Percentiles rank a stretch among this genome's conserved stretches.
Conservation (phyloP, 805 yeast genomes). For the Lachancea waltii region DNA sequence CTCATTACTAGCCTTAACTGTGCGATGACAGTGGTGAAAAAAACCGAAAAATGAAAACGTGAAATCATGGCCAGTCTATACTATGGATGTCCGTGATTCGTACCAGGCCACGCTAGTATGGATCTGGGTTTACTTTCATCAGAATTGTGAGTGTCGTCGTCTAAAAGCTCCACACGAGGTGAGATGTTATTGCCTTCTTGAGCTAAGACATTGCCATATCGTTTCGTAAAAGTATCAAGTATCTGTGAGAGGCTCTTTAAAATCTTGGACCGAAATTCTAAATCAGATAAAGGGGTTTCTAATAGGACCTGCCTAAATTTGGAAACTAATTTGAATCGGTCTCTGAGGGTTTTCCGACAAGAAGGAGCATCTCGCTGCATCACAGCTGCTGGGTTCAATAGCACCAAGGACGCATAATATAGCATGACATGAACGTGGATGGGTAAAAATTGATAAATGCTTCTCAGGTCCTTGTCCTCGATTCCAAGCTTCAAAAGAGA, state of each 20-base stretch:
- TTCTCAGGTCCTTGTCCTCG: constrained; percentile 51
- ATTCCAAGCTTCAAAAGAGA: constrained; percentile 54
- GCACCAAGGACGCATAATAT: constrained; percentile 55
- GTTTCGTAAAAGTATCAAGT: constrained; percentile 14
- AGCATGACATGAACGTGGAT: constrained; percentile 69
- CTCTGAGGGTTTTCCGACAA: constrained; percentile 18
- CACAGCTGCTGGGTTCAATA: constrained; percentile 43
- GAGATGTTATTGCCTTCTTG: constrained; percentile 17
- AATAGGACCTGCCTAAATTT: constrained; percentile 38
- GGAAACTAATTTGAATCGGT: constrained; percentile 35
- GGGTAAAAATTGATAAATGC: constrained; percentile 56
- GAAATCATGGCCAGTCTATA: neutral
- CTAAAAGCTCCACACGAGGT: constrained; percentile 14
- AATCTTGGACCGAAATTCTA: constrained; percentile 42
- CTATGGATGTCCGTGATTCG: constrained; percentile 57
- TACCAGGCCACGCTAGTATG: constrained; percentile 59
- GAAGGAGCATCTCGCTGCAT: constrained; percentile 12
- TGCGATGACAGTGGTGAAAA: no score
- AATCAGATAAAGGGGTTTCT: constrained; percentile 47
- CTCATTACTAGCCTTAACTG: neutral
- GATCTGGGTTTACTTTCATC: constrained; percentile 21
- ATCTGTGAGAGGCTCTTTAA: constrained; percentile 26
- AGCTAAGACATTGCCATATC: constrained; percentile 9
- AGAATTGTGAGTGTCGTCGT: constrained; percentile 16
- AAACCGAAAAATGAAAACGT: neutral